Evolutionary conservation across 176 grass and related monocot species (phyloP), one percentile per base, ranked within the genome.

Genomic region (Lolium rigidum): DNA sequence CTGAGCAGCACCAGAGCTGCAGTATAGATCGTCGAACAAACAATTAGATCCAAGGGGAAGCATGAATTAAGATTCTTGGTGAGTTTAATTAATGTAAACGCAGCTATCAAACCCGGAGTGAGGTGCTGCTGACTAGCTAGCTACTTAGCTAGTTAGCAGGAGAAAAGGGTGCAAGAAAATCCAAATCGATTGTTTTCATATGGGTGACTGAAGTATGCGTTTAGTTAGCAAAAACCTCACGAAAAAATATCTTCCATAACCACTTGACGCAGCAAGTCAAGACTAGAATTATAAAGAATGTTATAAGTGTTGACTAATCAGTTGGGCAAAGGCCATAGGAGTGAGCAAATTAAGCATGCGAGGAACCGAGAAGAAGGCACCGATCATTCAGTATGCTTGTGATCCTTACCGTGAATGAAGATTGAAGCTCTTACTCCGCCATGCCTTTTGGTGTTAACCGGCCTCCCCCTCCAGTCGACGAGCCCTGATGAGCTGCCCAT

Each of bases 361-460:
- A 41, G 17, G 44, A 55, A 15, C 6, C 1, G 4, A 52, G 38
- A 38, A 37, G 57, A 47, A 37, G 7, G 1, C 20, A 14, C 4
- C 2, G 15, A 2, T 3, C 2, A 39, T 50, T 7, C 0, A 50
- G 1, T 20, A 44, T 76, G 70, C 21, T 76, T 6, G 16, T 28
- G 28, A 43, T 25, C 14, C 62, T 16, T 68, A 88, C 86, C 62
- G 31, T 88, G 86, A 39, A 88, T 83, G 73, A 88, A 89, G 39
- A 89, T 70, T 5, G 88, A 76, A 81, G 83, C 88, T 85, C 88
- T 41, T 2, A 85, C 70, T 85, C 88, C 88, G 7, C 88, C 88
- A 41, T 89, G 88, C 41, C 44, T 89, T 62, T 81, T 82, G 39
- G 52, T 69, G 41, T 86, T 70, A 17, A 90, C 88, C 15, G 70